phyloP scores from a whole-genome alignment of 2,329 filamentous ascomycete species.

The Berkeleyomyces basicola region DNA sequence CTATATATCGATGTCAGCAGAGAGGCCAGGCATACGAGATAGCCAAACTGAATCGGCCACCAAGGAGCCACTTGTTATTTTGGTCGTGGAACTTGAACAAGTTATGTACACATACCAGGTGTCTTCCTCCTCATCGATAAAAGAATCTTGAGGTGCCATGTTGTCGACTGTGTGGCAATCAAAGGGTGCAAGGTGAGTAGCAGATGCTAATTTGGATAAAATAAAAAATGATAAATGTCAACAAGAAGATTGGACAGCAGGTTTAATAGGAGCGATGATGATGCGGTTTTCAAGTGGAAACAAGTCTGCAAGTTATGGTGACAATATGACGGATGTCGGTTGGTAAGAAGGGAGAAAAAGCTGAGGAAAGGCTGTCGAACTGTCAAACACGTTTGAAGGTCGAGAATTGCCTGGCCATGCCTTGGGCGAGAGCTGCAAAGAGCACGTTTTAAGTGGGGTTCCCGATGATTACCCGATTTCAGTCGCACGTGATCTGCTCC shows the following conservation, averaged over 20 bases:
- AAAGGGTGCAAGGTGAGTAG: constrained; percentile 15
- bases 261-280: neutral
- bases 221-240: neutral
- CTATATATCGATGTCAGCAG: constrained; percentile 31
- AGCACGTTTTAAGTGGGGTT: neutral
- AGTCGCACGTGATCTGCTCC: neutral
- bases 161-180: constrained; percentile 16
- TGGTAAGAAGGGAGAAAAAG: constrained; percentile 1
- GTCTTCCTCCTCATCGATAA: constrained; percentile 57
- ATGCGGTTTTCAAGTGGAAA: neutral
- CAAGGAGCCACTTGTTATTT: neutral
- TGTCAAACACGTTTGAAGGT: constrained; percentile 4
- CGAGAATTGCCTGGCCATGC: constrained; percentile 1
- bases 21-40: neutral
- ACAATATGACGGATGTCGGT: neutral
- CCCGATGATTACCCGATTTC: neutral
- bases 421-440: neutral
- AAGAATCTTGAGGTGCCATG: constrained; percentile 54
- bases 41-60: neutral
- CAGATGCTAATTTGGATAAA: constrained; percentile 12
- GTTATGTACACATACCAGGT: constrained; percentile 37
- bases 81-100: neutral
- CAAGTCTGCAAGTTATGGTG: neutral
- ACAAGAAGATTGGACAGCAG: neutral
- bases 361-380: constrained; percentile 14